A percentile compares a stretch with the other conserved stretches of the same genome.
These are phyloP conservation scores for Lasiodiplodia sp. DNA, from an alignment of 2,329 filamentous ascomycete genomes.

Conservation along the genomic window DNA sequence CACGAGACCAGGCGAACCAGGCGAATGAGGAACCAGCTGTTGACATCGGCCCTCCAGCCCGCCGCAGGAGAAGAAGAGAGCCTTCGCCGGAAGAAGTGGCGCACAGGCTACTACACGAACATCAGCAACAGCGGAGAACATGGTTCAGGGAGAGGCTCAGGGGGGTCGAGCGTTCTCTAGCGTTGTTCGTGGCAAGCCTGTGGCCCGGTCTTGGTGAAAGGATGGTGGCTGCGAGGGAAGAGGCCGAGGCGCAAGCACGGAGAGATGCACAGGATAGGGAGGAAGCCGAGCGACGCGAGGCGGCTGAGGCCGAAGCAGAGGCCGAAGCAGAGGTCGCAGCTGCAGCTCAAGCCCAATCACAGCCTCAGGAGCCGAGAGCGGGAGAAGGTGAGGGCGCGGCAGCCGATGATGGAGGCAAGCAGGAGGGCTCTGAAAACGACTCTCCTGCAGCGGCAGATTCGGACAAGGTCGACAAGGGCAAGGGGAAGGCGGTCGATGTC, in stretches of 20 bases:
- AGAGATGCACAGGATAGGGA: constrained; percentile 25
- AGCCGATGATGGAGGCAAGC: not conserved
- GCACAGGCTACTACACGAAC: constrained; percentile 48
- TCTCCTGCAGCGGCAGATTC: not conserved
- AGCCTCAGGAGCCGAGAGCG: not conserved
- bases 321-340: not conserved
- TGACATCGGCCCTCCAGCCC: not conserved
- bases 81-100: constrained; percentile 50
- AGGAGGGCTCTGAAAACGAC: not conserved
- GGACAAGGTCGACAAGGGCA: constrained; percentile 25
- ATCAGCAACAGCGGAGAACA: constrained; percentile 38
- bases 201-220: constrained; percentile 69
- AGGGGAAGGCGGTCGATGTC: constrained; percentile 22
- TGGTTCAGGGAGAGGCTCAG: constrained; percentile 49
- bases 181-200: constrained; percentile 69
- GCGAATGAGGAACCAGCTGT: not conserved
- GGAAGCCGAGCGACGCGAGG: constrained; percentile 3
- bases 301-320: constrained; percentile 1
- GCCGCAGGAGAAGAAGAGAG: not conserved
- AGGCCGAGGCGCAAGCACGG: constrained; percentile 42
- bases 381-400: not conserved
- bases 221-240: constrained; percentile 64
- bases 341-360: not conserved
- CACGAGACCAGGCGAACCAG: constrained; percentile 5
- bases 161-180: constrained; percentile 61